These are phyloP conservation scores for Chytriomyces sp. DNA, from an alignment of 192 early-diverging fungal species.

Conservation along the genomic window DNA sequence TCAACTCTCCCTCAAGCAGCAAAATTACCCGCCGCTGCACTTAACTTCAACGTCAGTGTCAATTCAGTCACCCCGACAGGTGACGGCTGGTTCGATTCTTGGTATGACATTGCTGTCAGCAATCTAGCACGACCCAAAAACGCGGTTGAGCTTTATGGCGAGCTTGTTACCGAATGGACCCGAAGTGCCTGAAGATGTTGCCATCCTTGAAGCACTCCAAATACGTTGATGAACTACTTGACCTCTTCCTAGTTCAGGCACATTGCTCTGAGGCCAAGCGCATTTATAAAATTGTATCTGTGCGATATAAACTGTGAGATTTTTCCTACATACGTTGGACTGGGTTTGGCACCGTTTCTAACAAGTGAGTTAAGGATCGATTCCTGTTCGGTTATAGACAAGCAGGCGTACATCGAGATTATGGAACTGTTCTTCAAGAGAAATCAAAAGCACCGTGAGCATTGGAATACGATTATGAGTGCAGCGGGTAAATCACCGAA, in stretches of 20 bases:
- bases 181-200: neutral
- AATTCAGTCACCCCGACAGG: neutral
- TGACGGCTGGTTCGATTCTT: neutral
- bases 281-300: neutral
- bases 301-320: slow-evolving; percentile 1
- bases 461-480: neutral
- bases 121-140: neutral
- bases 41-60: neutral
- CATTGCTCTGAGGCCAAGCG: neutral
- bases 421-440: slow-evolving; percentile 1
- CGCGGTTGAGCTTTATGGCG: slow-evolving; percentile 1
- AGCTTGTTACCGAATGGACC: neutral
- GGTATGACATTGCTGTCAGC: neutral
- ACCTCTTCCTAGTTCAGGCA: slow-evolving; percentile 14
- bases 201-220: neutral
- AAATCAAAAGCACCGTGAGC: neutral
- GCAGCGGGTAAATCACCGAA: too few relatives aligned
- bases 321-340: neutral
- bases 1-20: neutral
- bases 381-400: neutral
- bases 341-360: neutral
- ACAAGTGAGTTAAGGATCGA: neutral
- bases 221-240: slow-evolving; percentile 13
- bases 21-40: neutral
- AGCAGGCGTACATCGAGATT: neutral